Base-by-base conservation (phyloP, 441 rosid species). In the Pelargonium australe region DNA sequence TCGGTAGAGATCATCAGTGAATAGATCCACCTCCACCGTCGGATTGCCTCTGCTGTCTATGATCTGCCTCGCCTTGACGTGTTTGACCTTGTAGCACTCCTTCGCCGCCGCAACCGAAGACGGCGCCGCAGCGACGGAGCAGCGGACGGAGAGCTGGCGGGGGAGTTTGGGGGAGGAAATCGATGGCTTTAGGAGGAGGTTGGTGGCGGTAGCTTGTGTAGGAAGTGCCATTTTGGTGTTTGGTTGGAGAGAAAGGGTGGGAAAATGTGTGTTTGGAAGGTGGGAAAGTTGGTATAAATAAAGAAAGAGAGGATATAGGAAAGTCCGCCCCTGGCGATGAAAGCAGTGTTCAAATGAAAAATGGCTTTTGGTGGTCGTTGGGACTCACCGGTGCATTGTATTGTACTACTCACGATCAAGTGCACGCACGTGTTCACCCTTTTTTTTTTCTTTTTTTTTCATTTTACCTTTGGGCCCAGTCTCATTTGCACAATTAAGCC, bases 41-140 rank as follows among this genome's bases (percentile, higher is more conserved):
- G 98, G 97, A 77, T 91, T 94, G 5, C 97, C 98, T 66, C 96
- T 78, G 80, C 98, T 94, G 81, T 94, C 98, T 5, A 94, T 85
- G 81, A 94, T 94, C 91, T 94, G 98, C 72, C 98, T 87, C 34
- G 96, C 97, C 75, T 86, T 91, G 73, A 91, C 80, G 1, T 86
- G 84, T 80, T 87, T 94, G 66, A 89, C 87, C 76, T 78, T 86
- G 73, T 77, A 76, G 68, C 83, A 91, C 63, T 47, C 71, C 4
- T 79, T 70, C 45, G 69, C 55, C 67, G 47, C 61, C 63, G 53
- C 31, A 2, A 71, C 31, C 0, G 68, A 1, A 5, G 85, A 64
- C 0, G 79, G 64, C 61, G 84, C 84, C 12, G 85, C 67, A 45
- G 83, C 76, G 66, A 68, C 85, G 19, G 89, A 85, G 86, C 85